Evolutionary conservation across 192 early-diverging fungal species (phyloP).

Genomic region (Piromyces finnis): DNA sequence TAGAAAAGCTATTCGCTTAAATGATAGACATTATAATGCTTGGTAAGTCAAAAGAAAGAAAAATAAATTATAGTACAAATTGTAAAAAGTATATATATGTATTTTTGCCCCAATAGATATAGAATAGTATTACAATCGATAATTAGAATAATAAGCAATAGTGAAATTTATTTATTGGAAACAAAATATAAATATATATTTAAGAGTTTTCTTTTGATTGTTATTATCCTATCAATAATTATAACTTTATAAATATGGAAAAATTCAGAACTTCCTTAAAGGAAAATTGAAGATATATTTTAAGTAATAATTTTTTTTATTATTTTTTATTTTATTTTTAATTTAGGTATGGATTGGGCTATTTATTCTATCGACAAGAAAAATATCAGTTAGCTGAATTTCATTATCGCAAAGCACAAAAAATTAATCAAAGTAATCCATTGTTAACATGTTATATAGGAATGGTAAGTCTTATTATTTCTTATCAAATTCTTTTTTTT

Average conservation of each 20-base stretch:
- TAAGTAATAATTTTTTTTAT: background rate
- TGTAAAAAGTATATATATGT: too few species aligned
- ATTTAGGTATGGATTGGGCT: slow-evolving; percentile 63
- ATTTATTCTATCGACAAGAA: slow-evolving; percentile 48
- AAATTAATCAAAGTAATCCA: slow-evolving; percentile 53
- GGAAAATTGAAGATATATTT: background rate
- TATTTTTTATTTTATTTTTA: background rate
- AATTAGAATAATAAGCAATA: too few species aligned
- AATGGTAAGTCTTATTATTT: slow-evolving; percentile 28
- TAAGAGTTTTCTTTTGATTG: too few species aligned
- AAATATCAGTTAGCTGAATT: slow-evolving; percentile 53
- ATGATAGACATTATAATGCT: slow-evolving; percentile 65
- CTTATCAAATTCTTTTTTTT: too few species aligned
- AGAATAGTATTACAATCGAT: too few species aligned
- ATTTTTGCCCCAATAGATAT: too few species aligned
- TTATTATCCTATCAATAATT: too few species aligned
- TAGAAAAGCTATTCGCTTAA: slow-evolving; percentile 45
- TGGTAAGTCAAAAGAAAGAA: slow-evolving; percentile 35
- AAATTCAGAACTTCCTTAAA: too few species aligned
- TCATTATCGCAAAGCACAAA: slow-evolving; percentile 49
- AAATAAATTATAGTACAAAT: too few species aligned
- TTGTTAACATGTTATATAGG: slow-evolving; percentile 54
- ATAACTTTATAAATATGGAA: too few species aligned
- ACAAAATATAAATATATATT: too few species aligned
- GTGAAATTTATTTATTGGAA: too few species aligned